Conservation (phyloP, 2,329 filamentous ascomycete species). For the Botrytis byssoidea region DNA sequence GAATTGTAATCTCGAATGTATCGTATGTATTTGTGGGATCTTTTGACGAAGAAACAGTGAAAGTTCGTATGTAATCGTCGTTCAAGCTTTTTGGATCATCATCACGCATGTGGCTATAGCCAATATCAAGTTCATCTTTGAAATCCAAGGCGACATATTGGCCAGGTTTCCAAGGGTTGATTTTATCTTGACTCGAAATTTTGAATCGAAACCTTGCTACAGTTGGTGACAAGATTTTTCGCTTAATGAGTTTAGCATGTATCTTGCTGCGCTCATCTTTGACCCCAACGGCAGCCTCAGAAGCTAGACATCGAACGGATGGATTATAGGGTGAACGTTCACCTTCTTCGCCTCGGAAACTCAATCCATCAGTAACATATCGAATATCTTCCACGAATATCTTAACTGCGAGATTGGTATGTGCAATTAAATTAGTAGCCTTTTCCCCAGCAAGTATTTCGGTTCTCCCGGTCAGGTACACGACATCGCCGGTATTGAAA, state of each 20-base stretch:
- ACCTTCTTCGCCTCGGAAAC: constrained; percentile 61
- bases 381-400: constrained; percentile 60
- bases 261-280: constrained; percentile 24
- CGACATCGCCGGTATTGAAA: constrained; percentile 67
- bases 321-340: constrained; percentile 79
- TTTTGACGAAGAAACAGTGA: constrained; percentile 66
- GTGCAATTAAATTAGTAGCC: constrained; percentile 62
- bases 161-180: constrained; percentile 59
- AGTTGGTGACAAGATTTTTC: constrained; percentile 61
- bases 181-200: constrained; percentile 41
- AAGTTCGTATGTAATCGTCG: constrained; percentile 80
- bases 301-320: constrained; percentile 60
- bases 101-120: constrained; percentile 82
- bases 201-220: constrained; percentile 65
- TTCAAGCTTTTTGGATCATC: constrained; percentile 77
- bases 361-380: constrained; percentile 63
- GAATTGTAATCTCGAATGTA: constrained; percentile 67
- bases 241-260: constrained; percentile 55
- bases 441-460: constrained; percentile 63
- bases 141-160: constrained; percentile 80
- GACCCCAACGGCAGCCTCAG: constrained; percentile 48
- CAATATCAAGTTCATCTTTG: constrained; percentile 62
- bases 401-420: constrained; percentile 70
- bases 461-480: constrained; percentile 69
- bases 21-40: constrained; percentile 27